Evolutionary conservation across 495 filamentous ascomycete genomes (phyloP).

Genomic region (Hypoxylon intermedium): DNA sequence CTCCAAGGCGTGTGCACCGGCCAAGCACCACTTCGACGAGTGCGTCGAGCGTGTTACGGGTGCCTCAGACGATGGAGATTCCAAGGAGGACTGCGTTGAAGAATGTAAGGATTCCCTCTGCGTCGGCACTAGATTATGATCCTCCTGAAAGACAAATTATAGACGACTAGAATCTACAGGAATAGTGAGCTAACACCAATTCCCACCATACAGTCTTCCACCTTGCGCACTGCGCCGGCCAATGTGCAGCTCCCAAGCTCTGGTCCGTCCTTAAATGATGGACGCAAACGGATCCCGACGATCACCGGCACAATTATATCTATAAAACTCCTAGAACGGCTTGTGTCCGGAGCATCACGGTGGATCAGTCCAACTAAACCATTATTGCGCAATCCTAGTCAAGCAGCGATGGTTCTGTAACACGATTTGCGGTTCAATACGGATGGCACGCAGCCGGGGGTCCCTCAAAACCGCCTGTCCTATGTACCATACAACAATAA

Average conservation of each 20-base stretch:
- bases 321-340: conserved; percentile 33
- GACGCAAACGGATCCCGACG: conserved; percentile 2
- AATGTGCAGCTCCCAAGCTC: conserved; percentile 95
- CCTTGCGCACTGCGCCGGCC: conserved; percentile 87
- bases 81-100: conserved; percentile 95
- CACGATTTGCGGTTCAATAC: conserved; percentile 34
- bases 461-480: conserved; percentile 27
- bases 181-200: conserved; percentile 23
- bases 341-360: conserved; percentile 19
- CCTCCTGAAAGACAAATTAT: no score
- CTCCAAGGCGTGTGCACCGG: conserved; percentile 80
- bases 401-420: conserved; percentile 31
- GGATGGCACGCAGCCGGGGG: conserved; percentile 22
- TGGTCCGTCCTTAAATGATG: conserved; percentile 87
- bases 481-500: conserved; percentile 40
- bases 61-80: conserved; percentile 66
- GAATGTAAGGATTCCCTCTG: conserved; percentile 77
- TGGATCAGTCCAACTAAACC: conserved; percentile 12
- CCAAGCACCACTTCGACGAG: conserved; percentile 98
- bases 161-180: not conserved
- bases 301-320: conserved; percentile 6
- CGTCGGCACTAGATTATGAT: not conserved
- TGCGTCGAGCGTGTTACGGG: conserved; percentile 91
- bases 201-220: conserved; percentile 80
- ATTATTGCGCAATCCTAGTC: conserved; percentile 19